Conservation (phyloP, 345 rosid genomes). For the Sisymbrium irio region DNA sequence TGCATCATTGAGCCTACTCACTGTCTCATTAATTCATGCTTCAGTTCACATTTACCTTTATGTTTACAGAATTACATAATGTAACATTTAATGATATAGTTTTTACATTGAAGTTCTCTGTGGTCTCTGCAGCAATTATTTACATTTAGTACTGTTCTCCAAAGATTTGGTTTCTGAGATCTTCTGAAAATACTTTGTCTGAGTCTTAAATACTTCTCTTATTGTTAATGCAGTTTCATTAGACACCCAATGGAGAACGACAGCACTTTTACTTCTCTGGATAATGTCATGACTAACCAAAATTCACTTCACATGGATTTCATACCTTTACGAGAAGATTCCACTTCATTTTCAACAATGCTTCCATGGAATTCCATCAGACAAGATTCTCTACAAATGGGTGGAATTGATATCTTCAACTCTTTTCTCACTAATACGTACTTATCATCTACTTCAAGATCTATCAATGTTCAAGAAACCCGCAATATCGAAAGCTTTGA, state of each 20-base stretch:
- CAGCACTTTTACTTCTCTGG: constrained; percentile 48
- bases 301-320: constrained; percentile 39
- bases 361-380: constrained; percentile 33
- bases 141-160: constrained; percentile 22
- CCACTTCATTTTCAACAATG: constrained; percentile 24
- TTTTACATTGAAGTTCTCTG: constrained; percentile 16
- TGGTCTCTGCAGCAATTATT: constrained; percentile 23
- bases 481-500: constrained; percentile 13
- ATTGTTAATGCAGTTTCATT: constrained; percentile 27
- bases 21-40: constrained; percentile 25
- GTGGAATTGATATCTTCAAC: constrained; percentile 34
- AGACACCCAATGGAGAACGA: constrained; percentile 40
- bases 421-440: constrained; percentile 21
- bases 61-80: not conserved
- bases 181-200: constrained; percentile 21
- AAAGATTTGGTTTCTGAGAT: constrained; percentile 22
- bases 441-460: constrained; percentile 29
- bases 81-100: constrained; percentile 6
- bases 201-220: constrained; percentile 14
- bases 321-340: constrained; percentile 33
- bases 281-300: constrained; percentile 36
- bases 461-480: constrained; percentile 27
- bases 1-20: constrained; percentile 30
- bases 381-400: constrained; percentile 36
- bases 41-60: constrained; percentile 13